Evolutionary conservation across 129 eudicot species (phyloP), one percentile per base, ranked within the genome.

Genomic region (Oenanthe sinensis): DNA sequence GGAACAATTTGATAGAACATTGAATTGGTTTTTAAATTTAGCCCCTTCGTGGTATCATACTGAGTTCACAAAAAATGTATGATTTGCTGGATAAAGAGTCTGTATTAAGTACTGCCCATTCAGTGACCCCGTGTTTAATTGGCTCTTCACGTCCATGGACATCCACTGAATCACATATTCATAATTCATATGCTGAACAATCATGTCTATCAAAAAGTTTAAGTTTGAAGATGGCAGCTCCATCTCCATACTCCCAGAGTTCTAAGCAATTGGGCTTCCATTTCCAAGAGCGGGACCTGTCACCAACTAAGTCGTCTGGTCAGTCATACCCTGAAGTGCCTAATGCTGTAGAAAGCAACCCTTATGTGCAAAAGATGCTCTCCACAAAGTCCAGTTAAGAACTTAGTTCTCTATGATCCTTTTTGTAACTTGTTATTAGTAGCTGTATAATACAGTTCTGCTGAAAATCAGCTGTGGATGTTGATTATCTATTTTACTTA

Each of bases 261-360:
- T 55, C 80, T 9, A 87, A 89, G 79, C 85, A 87, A 49, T 63
- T 84, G 50, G 76, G 78, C 40, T 80, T 88, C 80, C 89, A 80
- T 44, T 79, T 89, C 62, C 91, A 91, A 80, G 91, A 87, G 33
- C 90, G 82, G 74, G 93, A 91, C 74, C 87, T 93, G 3, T 85
- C 91, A 28, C 89, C 93, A 22, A 85, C 91, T 75, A 91, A 87
- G 77, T 91, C 97, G 15, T 87, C 91, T 33, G 87, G 87, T 33
- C 92, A 91, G 75, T 91, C 97, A 13, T 88, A 79, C 69, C 74
- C 87, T 44, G 89, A 85, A 80, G 93, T 79, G 16, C 87, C 85
- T 55, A 85, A 89, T 75, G 86, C 69, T 45, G 87, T 82, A 58
- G 91, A 85, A 79, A 83, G 78, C 77, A 82, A 83, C 77, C 79